Evolutionary conservation across 805 yeast genomes (phyloP), one percentile per base, ranked within the genome.

Genomic region (Starmerella tilneyi): DNA sequence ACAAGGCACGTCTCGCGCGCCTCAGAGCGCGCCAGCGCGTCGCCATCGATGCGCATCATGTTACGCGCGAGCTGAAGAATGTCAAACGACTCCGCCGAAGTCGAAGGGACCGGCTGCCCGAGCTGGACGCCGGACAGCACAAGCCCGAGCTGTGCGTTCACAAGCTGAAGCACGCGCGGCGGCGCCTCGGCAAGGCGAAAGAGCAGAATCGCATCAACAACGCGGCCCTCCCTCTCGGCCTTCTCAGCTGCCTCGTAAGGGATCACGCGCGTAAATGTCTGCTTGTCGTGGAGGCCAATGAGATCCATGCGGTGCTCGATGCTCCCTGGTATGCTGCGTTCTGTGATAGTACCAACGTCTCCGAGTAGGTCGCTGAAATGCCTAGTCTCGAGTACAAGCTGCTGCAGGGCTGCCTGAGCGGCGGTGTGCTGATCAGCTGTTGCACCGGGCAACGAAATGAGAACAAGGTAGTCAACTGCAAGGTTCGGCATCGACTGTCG

Each of bases 201-300:
- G 44, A 92, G 71, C 46, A 84, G 68, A 49, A 92, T 73, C 16
- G 96, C 84, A 59, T 92, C 97, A 50, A 80, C 76, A 12, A 77
- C 71, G 58, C 94, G 73, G 7, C 96, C 96, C 57, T 88, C 97
- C 54, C 84, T 92, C 56, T 84, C 92, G 13, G 96, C 94, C 54
- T 76, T 77, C 35, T 71, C 71, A 3, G 96, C 96, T 23, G 94
- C 86, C 48, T 76, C 78, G 59, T 82, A 94, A 3, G 92, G 79
- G 33, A 89, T 85, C 47, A 74, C 74, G 50, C 70, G 72, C 52
- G 83, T 67, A 58, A 75, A 89, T 47, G 74, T 75, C 17, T 71
- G 69, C 49, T 79, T 74, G 53, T 76, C 72, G 5, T 66, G 64
- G 49, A 88, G 67, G 23, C 71, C 69, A 41, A 89, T 68, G 44